Evolutionary conservation across 345 rosid species (phyloP), one percentile per base, ranked within the genome.

Genomic region (Eucalyptus marginata): DNA sequence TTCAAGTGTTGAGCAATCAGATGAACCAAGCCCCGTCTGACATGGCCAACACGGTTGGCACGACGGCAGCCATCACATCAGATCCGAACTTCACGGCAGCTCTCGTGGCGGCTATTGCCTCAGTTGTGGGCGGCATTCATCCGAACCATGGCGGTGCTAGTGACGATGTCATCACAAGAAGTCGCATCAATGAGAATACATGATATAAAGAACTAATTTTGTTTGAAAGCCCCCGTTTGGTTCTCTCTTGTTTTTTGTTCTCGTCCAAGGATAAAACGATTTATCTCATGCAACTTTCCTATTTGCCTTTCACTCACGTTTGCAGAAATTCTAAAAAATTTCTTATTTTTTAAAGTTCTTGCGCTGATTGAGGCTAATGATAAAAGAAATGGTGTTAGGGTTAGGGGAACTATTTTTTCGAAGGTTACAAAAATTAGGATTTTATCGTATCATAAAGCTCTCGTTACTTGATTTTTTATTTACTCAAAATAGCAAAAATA

Each of bases 1-100:
- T 86, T 86, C 87, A 86, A 31, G 44, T 54, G 49, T 88, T 43
- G 90, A 90, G 86, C 92, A 91, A 86, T 88, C 94, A 20, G 91
- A 92, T 90, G 86, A 16, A 40, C 89, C 88, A 94, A 13, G 90
- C 86, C 43, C 80, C 88, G 43, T 27, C 92, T 25, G 43, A 90
- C 9, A 29, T 87, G 81, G 52, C 88, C 9, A 87, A 62, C 49
- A 91, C 91, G 33, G 90, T 88, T 33, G 91, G 90, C 25, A 90
- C 93, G 62, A 92, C 92, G 1, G 93, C 94, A 3, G 94, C 93
- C 90, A 93, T 94, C 87, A 91, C 94, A 4, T 90, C 94, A 0
- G 95, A 93, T 89, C 96, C 96, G 1, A 93, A 91, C 91, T 94
- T 94, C 91, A 91, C 94, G 2, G 93, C 96, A 5, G 96, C 95